Base-by-base conservation (phyloP, 2,329 filamentous ascomycete genomes). In the Ophiostoma sp. region DNA sequence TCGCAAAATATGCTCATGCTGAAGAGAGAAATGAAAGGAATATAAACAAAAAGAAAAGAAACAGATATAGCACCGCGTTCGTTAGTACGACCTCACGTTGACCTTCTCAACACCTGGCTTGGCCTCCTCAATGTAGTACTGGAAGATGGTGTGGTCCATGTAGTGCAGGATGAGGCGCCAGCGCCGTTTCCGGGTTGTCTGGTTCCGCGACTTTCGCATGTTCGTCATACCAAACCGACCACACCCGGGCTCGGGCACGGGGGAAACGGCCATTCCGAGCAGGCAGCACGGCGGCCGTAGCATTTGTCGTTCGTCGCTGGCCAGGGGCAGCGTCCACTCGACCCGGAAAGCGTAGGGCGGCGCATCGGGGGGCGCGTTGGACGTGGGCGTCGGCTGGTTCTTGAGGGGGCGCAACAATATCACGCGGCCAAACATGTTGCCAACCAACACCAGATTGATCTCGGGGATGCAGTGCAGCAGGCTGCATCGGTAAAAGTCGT, bases 91-190 rank as follows among this genome's bases (percentile, higher is more conserved):
- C 28, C 28, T 28, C 55, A 59, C 55, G 6, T 59, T 33, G n/a
- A 59, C 6, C 55, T 59, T 59, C 17, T 59, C 15, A 17, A 59
- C 55, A 31, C 59, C 63, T 12, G 57, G 50, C 71, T 76, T 61
- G 48, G n/a, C 73, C 71, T 70, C 70, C 71, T 77, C 73, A 71
- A 94, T 80, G 80, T 93, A 90, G 82, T 94, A 95, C 74, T 87
- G 90, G 76, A 93, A 78, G 36, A 95, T 86, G 1, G 88, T 87
- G 77, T 93, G 89, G 80, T 94, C 89, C 73, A 87, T 86, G 79
- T 91, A 95, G 79, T 93, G 90, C 80, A 95, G 81, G 79, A 95
- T 87, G 73, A 95, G 76, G 74, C 91, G 84, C 85, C 91, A 94
- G 73, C 88, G 84, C 75, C 84, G 83, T 74, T 83, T 80, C 42